phyloP scores from a whole-genome alignment of 164 flowering plant species.

The Kalanchoe fedtschenkoi region DNA sequence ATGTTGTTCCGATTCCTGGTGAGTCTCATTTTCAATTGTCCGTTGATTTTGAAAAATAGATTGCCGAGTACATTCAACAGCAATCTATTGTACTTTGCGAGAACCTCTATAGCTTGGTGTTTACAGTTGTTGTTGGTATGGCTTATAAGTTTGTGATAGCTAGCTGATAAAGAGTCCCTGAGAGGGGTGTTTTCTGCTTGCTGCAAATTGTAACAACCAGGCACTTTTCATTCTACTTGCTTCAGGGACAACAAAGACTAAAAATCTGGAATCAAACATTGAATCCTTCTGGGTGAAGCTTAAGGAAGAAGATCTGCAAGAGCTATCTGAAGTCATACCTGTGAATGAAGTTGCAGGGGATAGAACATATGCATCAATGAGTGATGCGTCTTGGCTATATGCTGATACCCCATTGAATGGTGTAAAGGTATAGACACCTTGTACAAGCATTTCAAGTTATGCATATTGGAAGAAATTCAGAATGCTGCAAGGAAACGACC shows the following conservation, averaged over 20 bases:
- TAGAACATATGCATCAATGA: conserved; percentile 2
- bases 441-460: background rate
- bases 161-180: background rate
- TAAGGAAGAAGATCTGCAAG: conserved; percentile 22
- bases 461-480: background rate
- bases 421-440: background rate
- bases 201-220: too few relatives aligned
- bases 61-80: too few relatives aligned
- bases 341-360: conserved; percentile 21
- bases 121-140: too few relatives aligned
- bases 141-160: background rate
- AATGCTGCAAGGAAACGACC: too few relatives aligned
- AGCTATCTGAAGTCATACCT: conserved; percentile 27
- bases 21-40: background rate
- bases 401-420: conserved; percentile 20
- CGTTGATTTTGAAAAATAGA: background rate
- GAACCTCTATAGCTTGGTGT: too few relatives aligned
- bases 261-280: conserved; percentile 18
- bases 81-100: too few relatives aligned
- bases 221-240: background rate
- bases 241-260: conserved; percentile 27
- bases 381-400: conserved; percentile 12
- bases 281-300: conserved; percentile 21
- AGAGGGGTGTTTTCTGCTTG: background rate
- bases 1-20: conserved; percentile 26